Conservation (phyloP, 768 basidiomycete genomes). For the Termitomyces titanicus region DNA sequence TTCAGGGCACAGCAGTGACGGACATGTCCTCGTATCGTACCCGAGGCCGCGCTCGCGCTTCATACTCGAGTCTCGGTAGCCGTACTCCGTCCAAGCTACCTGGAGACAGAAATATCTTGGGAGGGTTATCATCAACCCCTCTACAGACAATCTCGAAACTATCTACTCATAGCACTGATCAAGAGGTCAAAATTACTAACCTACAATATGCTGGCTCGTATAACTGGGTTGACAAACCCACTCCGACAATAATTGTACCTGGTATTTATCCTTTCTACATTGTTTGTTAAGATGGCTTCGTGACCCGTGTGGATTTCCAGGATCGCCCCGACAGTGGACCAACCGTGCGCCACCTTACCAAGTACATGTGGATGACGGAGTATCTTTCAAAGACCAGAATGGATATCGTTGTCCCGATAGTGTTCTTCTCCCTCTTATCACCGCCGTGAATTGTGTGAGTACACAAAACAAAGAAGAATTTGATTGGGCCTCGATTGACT, state of each 20-base stretch:
- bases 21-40: background rate
- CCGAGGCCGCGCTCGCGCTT: background rate
- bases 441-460: conserved; percentile 45
- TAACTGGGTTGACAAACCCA: conserved; percentile 41
- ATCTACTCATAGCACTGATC: conserved; percentile 15
- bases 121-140: conserved; percentile 26
- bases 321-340: conserved; percentile 50
- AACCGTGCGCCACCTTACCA: conserved; percentile 44
- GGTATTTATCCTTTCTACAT: conserved; percentile 27
- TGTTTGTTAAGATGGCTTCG: background rate
- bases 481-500: conserved; percentile 40
- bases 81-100: background rate
- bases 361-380: conserved; percentile 51
- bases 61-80: background rate
- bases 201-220: conserved; percentile 45
- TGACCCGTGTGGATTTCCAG: conserved; percentile 22
- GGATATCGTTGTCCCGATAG: conserved; percentile 36
- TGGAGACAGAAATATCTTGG: conserved; percentile 30
- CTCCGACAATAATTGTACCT: conserved; percentile 51
- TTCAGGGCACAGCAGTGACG: background rate
- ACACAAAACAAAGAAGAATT: conserved; percentile 30
- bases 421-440: conserved; percentile 51
- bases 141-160: conserved; percentile 25
- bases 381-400: conserved; percentile 55
- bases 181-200: conserved; percentile 33